Conservation (phyloP, 23 red algal species). For the Gracilariopsis chorda region DNA sequence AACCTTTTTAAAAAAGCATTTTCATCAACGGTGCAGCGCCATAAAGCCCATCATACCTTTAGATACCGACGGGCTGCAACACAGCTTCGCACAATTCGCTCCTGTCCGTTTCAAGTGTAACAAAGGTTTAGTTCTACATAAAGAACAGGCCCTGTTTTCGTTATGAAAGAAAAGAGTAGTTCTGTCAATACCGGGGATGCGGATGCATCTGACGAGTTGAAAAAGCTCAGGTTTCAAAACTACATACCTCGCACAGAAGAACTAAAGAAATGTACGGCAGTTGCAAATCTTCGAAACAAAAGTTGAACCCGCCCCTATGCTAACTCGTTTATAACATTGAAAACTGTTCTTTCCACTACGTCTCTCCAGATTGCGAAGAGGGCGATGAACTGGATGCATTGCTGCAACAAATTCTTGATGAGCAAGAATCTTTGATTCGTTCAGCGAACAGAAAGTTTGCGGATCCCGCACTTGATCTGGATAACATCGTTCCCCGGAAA, state of each 20-base stretch:
- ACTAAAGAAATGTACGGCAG: conserved; percentile 55
- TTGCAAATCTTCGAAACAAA: neutral
- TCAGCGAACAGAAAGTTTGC: conserved; percentile 40
- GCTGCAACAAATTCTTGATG: conserved; percentile 35
- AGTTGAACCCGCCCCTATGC: neutral
- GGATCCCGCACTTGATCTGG: conserved; percentile 21
- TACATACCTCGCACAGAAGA: conserved; percentile 55
- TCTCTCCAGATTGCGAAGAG: conserved; percentile 64
- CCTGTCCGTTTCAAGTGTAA: too few species aligned
- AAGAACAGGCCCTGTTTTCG: too few species aligned
- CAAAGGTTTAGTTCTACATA: too few species aligned
- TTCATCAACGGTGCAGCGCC: too few species aligned
- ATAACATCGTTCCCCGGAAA: conserved; percentile 53
- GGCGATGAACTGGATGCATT: conserved; percentile 1
- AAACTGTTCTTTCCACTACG: neutral
- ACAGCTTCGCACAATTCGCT: too few species aligned
- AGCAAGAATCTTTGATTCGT: neutral
- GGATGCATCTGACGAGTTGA: neutral
- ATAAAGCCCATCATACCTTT: too few species aligned
- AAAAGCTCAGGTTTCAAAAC: conserved; percentile 45
- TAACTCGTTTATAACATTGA: neutral
- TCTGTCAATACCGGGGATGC: neutral
- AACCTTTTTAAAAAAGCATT: too few species aligned
- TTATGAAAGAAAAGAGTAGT: neutral
- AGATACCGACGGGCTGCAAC: too few species aligned